These are phyloP conservation scores for Cudoniella acicularis DNA, from an alignment of 495 filamentous ascomycete genomes.

Conservation along the genomic window DNA sequence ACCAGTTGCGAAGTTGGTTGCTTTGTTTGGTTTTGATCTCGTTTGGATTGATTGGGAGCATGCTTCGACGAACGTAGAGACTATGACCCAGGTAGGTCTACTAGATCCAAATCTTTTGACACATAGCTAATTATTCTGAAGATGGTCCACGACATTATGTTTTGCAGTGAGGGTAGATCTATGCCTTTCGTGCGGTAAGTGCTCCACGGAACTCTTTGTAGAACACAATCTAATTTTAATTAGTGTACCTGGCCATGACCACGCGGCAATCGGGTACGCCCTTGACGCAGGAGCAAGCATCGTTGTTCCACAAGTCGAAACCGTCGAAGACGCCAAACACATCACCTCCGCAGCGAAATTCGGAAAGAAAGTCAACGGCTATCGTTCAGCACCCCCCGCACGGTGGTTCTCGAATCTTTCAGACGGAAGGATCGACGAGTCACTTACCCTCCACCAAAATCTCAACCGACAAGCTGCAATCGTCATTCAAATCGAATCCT, in stretches of 20 bases:
- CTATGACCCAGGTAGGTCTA: conserved; percentile 35
- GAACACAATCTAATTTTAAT: neutral
- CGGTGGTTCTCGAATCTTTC: conserved; percentile 34
- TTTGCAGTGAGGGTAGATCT: conserved; percentile 36
- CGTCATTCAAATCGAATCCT: conserved; percentile 47
- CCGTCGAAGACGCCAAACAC: conserved; percentile 41
- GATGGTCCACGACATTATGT: conserved; percentile 41
- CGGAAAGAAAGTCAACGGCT: conserved; percentile 30
- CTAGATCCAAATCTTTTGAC: neutral
- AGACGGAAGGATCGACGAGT: conserved; percentile 26
- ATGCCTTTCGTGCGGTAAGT: conserved; percentile 35
- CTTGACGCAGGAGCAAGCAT: conserved; percentile 44
- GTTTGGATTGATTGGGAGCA: conserved; percentile 47
- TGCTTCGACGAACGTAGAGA: conserved; percentile 37
- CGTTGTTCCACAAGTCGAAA: conserved; percentile 44
- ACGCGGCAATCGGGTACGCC: conserved; percentile 43
- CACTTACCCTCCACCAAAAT: conserved; percentile 31
- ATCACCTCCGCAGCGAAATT: conserved; percentile 42
- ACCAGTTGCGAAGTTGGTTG: conserved; percentile 32
- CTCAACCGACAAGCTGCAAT: conserved; percentile 42
- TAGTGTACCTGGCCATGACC: conserved; percentile 42
- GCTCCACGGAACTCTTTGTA: neutral
- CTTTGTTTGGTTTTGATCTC: conserved; percentile 36
- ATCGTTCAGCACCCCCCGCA: conserved; percentile 40
- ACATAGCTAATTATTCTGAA: neutral